Conservation (phyloP, 352 stramenopile genomes). For the Elongisporangium senticosum region DNA sequence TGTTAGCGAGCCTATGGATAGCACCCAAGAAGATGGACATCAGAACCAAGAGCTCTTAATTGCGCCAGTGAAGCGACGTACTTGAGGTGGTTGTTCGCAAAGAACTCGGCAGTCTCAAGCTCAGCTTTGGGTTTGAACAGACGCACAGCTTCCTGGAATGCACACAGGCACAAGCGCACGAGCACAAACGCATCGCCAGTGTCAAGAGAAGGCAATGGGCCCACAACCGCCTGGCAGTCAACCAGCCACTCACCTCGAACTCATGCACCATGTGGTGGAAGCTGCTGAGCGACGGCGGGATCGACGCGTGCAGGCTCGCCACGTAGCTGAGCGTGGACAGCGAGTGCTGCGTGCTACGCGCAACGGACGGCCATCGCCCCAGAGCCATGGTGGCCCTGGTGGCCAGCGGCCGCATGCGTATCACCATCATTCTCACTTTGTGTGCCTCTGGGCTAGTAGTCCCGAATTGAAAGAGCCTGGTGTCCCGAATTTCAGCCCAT, state of each 20-base stretch:
- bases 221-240: neutral
- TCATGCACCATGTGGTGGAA: constrained; percentile 39
- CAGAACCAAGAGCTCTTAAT: neutral
- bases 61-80: constrained; percentile 7
- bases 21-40: neutral
- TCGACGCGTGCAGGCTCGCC: constrained; percentile 39
- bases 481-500: neutral
- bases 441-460: neutral
- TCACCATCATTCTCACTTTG: neutral
- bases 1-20: constrained; percentile 38
- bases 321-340: constrained; percentile 42
- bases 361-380: neutral
- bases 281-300: constrained; percentile 28
- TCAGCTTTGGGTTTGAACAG: constrained; percentile 35
- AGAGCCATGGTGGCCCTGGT: neutral
- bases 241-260: constrained; percentile 29
- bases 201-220: neutral
- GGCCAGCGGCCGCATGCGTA: neutral
- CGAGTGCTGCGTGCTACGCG: neutral
- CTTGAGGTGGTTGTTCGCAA: constrained; percentile 70
- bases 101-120: constrained; percentile 53
- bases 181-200: too few relatives aligned
- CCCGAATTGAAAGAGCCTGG: neutral
- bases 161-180: neutral
- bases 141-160: constrained; percentile 26